Evolutionary conservation across 495 filamentous ascomycete species (phyloP).

Genomic region (Xylaria intraflava): DNA sequence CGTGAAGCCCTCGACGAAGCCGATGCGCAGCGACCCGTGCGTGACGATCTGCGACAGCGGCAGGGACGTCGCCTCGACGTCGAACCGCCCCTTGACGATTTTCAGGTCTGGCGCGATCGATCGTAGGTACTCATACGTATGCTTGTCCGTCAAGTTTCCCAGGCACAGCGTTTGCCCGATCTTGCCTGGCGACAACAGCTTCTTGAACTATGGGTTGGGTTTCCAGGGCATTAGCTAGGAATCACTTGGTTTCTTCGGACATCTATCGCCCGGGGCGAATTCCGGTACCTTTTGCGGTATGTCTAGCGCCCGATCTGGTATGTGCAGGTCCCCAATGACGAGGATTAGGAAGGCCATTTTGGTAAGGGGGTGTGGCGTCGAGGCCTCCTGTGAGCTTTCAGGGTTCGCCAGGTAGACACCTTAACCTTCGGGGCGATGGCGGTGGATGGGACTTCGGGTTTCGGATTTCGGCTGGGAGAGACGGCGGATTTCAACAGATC

Average conservation of each 20-base stretch:
- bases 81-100: conserved; percentile 89
- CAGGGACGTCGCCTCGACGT: conserved; percentile 85
- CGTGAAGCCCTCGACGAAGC: conserved; percentile 94
- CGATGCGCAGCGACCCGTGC: conserved; percentile 87
- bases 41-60: conserved; percentile 90
- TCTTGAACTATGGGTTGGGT: conserved; percentile 68
- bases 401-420: not conserved
- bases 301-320: conserved; percentile 85
- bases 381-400: not conserved
- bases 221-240: conserved; percentile 3
- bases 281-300: conserved; percentile 76
- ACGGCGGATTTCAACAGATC: not conserved
- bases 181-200: conserved; percentile 95
- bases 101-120: conserved; percentile 88
- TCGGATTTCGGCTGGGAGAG: not conserved
- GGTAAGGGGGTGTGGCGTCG: not conserved
- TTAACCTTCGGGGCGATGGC: not conserved
- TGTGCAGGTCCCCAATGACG: conserved; percentile 94
- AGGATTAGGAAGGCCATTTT: conserved; percentile 57
- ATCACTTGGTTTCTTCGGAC: not conserved
- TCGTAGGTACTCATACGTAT: conserved; percentile 92
- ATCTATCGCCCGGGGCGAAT: not conserved
- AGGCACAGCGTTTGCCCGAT: conserved; percentile 97
- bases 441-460: not conserved
- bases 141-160: conserved; percentile 91